Base-by-base conservation (phyloP, 441 rosid species). In the Erodium texanum region DNA sequence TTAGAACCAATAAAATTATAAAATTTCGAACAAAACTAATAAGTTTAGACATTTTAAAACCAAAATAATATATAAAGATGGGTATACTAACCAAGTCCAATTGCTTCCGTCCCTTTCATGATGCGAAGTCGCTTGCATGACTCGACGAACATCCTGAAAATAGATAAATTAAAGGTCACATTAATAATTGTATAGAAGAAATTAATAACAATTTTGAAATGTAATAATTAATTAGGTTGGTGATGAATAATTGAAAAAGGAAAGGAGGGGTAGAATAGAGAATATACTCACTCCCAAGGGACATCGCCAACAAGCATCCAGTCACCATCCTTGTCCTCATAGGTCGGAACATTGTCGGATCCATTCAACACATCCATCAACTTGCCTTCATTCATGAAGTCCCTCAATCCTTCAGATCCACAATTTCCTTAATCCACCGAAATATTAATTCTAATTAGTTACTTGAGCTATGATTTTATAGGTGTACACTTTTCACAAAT, bases 301-400 rank as follows among this genome's bases (percentile, higher is more conserved):
- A 90, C 97, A 76, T 90, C 97, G 9, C 97, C 95, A 67, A 90
- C 89, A 56, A 90, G 97, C 97, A 88, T 90, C 97, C 95, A 90
- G 59, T 90, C 97, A 65, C 95, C 92, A 66, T 90, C 97, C 81
- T 87, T 88, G 81, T 90, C 97, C 80, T 90, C 93, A 66, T 90
- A 88, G 71, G 91, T 87, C 38, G 93, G 89, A 74, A 86, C 89
- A 82, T 86, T 89, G 62, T 91, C 93, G 68, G 87, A 81, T 52
- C 79, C 82, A 72, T 79, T 84, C 73, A 85, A 83, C 5, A 88
- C 72, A 66, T 86, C 95, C 83, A 59, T 75, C 22, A 83, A 77
- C 84, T 86, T 90, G 68, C 89, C 78, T 81, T 87, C 91, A 43
- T 82, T 88, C 87, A 82, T 71, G 62, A 85, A 90, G 72, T 87